Base-by-base conservation (phyloP, 1,284 basidiomycete genomes). In the Puccinia polysora region DNA sequence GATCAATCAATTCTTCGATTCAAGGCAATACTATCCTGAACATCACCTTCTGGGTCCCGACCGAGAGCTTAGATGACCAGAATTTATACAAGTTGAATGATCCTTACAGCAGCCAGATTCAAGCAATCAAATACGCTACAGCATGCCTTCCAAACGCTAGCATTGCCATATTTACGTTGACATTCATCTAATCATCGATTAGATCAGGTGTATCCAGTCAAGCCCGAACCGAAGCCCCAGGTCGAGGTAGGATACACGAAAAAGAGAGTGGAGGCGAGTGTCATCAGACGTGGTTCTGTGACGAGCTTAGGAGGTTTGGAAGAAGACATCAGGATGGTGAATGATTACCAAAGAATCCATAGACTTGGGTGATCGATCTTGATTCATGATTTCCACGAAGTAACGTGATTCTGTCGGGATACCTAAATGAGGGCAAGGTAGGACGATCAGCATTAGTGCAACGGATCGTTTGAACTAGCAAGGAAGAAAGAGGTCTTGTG, bases 301-400 rank as follows among this genome's bases (percentile, higher is more conserved):
- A 43, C 6, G 6, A 20, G 10, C 20, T n/a, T n/a, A n/a, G n/a
- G n/a, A n/a, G n/a, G n/a, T n/a, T n/a, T n/a, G n/a, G n/a, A n/a
- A n/a, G n/a, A n/a, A n/a, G n/a, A n/a, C n/a, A n/a, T n/a, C n/a
- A n/a, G n/a, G n/a, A n/a, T n/a, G n/a, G n/a, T n/a, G n/a, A n/a
- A n/a, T 4, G 79, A 86, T 73, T 71, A 92, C 92, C 92, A 79
- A 97, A 97, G 81, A 97, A 97, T 15, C 94, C 94, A 75, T 97
- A 97, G 1, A 97, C 94, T 78, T 97, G 94, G 0, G 95, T 97
- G 77, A 97, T 97, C 79, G 97, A 94, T 76, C 95, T 83, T 77
- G 88, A 90, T 81, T 97, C 95, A 79, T 97, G 95, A 80, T 97
- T 97, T 55, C 94, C 94, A 73, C 94, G 84, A 12, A 97, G 83